Conservation (phyloP, 2,329 filamentous ascomycete species). For the Epichloe coenophiala region DNA sequence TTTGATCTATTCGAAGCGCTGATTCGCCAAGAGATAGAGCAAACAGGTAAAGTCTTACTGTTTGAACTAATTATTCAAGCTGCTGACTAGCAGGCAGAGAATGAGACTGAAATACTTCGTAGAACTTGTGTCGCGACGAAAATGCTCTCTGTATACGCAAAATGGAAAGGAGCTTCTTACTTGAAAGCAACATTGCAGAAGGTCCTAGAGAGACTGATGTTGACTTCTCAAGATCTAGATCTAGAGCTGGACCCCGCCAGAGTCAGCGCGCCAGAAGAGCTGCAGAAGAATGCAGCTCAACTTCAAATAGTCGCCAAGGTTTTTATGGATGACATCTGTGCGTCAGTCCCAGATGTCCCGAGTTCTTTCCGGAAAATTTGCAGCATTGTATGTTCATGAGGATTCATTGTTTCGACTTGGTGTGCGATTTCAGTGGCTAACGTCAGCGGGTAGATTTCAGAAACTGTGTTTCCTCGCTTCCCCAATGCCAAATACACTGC, state of each 20-base stretch:
- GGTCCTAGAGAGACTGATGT: conserved; percentile 51
- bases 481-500: conserved; percentile 60
- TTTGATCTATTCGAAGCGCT: conserved; percentile 52
- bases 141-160: conserved; percentile 57
- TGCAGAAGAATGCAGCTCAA: conserved; percentile 53
- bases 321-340: conserved; percentile 58
- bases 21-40: conserved; percentile 55
- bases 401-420: not conserved
- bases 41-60: conserved; percentile 33
- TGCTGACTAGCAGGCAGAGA: conserved; percentile 30
- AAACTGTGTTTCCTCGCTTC: conserved; percentile 49
- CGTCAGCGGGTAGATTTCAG: conserved; percentile 35
- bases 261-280: conserved; percentile 45
- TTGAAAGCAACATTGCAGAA: conserved; percentile 52
- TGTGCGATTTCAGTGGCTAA: not conserved
- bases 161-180: conserved; percentile 55
- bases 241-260: conserved; percentile 54
- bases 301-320: conserved; percentile 55
- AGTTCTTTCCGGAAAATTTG: conserved; percentile 53
- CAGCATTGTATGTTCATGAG: conserved; percentile 37
- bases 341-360: conserved; percentile 47
- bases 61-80: not conserved
- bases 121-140: conserved; percentile 59
- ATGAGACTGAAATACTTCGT: conserved; percentile 53
- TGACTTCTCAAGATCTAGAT: conserved; percentile 53